Conservation (phyloP, 2,329 filamentous ascomycete genomes). For the Scedosporium boydii region DNA sequence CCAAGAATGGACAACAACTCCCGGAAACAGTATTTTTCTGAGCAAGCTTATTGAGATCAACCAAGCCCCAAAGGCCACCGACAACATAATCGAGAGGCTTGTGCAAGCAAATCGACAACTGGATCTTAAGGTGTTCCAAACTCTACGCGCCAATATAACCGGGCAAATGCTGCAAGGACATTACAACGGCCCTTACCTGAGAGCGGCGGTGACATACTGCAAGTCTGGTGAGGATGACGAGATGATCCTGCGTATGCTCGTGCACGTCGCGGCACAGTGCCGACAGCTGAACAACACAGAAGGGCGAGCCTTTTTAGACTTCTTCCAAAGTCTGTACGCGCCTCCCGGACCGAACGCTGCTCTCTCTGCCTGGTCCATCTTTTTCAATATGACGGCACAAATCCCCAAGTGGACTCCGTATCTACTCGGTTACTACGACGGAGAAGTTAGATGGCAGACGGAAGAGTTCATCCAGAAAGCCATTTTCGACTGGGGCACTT, state of each 20-base stretch:
- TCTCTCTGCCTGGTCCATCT: constrained; percentile 17
- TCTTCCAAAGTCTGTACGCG: constrained; percentile 21
- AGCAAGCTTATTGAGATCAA: constrained; percentile 57
- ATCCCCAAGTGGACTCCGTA: constrained; percentile 40
- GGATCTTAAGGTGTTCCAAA: constrained; percentile 41
- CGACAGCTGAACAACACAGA: constrained; percentile 35
- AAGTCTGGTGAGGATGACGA: constrained; percentile 24
- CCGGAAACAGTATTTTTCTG: constrained; percentile 41
- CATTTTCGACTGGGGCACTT: constrained; percentile 28
- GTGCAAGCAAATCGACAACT: constrained; percentile 41
- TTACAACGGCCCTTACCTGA: constrained; percentile 42
- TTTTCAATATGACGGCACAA: constrained; percentile 10
- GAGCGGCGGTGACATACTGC: constrained; percentile 47
- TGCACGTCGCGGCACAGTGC: constrained; percentile 34
- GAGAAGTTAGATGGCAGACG: constrained; percentile 28
- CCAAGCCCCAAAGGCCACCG: constrained; percentile 41
- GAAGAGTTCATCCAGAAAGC: constrained; percentile 33
- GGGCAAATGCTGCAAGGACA: constrained; percentile 33
- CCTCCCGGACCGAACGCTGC: background rate
- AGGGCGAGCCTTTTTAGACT: constrained; percentile 37
- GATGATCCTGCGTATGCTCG: constrained; percentile 28
- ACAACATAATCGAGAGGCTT: constrained; percentile 48
- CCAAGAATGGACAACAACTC: constrained; percentile 22
- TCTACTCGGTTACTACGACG: constrained; percentile 37
- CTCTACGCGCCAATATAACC: constrained; percentile 44